These are phyloP conservation scores for Wickerhamiella nectarea DNA, from an alignment of 805 yeast species.

Conservation along the genomic window DNA sequence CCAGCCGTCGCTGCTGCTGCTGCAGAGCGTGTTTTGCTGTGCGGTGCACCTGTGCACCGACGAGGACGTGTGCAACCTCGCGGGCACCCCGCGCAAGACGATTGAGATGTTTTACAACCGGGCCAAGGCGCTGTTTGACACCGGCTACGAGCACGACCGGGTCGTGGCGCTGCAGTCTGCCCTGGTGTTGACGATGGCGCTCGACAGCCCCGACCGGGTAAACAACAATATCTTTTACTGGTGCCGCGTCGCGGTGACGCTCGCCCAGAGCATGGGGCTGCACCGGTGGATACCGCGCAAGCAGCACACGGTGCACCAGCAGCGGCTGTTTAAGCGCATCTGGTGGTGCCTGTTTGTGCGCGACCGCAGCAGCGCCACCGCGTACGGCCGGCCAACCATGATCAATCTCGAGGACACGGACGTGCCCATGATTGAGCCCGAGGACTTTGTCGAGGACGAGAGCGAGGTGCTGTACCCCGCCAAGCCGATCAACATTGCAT, in stretches of 20 bases:
- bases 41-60: conserved; percentile 51
- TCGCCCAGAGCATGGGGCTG: conserved; percentile 66
- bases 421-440: conserved; percentile 54
- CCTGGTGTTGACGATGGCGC: conserved; percentile 48
- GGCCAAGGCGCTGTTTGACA: conserved; percentile 62
- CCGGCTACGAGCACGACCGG: conserved; percentile 53
- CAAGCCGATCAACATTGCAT: conserved; percentile 37
- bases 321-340: conserved; percentile 45
- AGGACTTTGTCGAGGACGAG: conserved; percentile 46
- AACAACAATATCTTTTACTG: conserved; percentile 54
- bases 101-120: conserved; percentile 50
- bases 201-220: conserved; percentile 63
- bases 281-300: conserved; percentile 38
- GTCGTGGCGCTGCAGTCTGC: conserved; percentile 48
- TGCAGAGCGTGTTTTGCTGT: conserved; percentile 56
- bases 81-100: conserved; percentile 37
- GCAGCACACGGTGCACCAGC: conserved; percentile 30
- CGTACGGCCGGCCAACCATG: conserved; percentile 58
- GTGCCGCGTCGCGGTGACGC: conserved; percentile 53
- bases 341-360: conserved; percentile 71
- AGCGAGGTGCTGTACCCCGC: conserved; percentile 24
- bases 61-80: conserved; percentile 36
- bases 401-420: conserved; percentile 64
- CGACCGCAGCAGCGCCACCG: conserved; percentile 55
- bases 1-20: conserved; percentile 53